Conservation (phyloP, 352 stramenopile genomes). For the Plasmopara viticola region DNA sequence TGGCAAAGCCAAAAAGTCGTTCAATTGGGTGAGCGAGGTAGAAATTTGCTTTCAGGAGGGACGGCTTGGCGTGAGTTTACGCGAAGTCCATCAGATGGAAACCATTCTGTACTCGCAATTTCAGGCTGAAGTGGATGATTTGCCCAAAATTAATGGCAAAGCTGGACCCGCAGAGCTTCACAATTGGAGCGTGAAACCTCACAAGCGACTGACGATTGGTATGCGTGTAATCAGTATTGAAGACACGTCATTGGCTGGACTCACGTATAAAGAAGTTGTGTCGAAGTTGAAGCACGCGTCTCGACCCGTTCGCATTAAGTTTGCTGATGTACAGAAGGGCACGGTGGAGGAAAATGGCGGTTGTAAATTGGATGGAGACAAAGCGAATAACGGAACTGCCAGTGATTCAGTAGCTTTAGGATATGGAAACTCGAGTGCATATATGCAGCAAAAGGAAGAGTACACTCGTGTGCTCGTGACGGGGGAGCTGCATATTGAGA, state of each 20-base stretch:
- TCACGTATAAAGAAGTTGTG: slow-evolving; percentile 82
- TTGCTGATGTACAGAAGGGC: slow-evolving; percentile 74
- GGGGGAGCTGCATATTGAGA: slow-evolving; percentile 76
- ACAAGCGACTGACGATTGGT: slow-evolving; percentile 72
- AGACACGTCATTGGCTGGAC: slow-evolving; percentile 51
- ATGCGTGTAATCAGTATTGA: slow-evolving; percentile 84
- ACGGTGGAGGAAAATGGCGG: slow-evolving; percentile 66
- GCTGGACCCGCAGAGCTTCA: slow-evolving; percentile 78
- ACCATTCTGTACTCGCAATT: slow-evolving; percentile 79
- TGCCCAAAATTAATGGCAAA: slow-evolving; percentile 84
- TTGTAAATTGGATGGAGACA: slow-evolving; percentile 32
- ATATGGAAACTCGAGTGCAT: slow-evolving; percentile 45
- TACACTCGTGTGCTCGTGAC: slow-evolving; percentile 76
- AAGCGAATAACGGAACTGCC: slow-evolving; percentile 6
- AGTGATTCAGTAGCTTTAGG: slow-evolving; percentile 11
- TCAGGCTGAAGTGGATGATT: slow-evolving; percentile 83
- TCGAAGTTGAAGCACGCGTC: slow-evolving; percentile 65
- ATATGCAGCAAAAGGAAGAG: slow-evolving; percentile 74
- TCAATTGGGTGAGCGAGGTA: slow-evolving; percentile 77
- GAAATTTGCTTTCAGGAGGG: slow-evolving; percentile 83
- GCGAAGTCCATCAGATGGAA: slow-evolving; percentile 69
- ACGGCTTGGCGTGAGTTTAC: slow-evolving; percentile 72
- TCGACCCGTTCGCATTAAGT: slow-evolving; percentile 68
- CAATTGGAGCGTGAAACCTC: slow-evolving; percentile 85
- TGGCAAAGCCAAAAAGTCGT: slow-evolving; percentile 36